phyloP scores from a whole-genome alignment of 1,139 yeast species.

The Diutina ranongensis region DNA sequence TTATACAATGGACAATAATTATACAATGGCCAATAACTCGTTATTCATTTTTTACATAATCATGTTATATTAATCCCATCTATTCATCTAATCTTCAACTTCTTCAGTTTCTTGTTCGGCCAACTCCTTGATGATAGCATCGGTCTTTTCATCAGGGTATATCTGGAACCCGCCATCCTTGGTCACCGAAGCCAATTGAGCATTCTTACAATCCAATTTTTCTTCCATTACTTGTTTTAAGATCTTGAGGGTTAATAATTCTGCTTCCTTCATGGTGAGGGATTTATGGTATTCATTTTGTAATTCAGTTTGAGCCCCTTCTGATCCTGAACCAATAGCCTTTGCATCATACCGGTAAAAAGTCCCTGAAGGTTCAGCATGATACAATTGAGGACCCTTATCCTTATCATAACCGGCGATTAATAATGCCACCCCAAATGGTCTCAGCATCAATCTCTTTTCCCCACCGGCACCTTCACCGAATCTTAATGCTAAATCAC shows the following conservation, averaged over 20 bases:
- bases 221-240: slow-evolving; percentile 99
- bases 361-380: slow-evolving; percentile 99
- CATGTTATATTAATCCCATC: too few species aligned
- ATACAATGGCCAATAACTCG: too few species aligned
- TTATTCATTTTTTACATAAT: too few species aligned
- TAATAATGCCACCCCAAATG: slow-evolving; percentile 95
- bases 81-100: neutral
- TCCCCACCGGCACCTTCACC: slow-evolving; percentile 99
- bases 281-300: slow-evolving; percentile 96
- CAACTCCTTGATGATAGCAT: slow-evolving; percentile 61
- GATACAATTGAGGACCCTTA: slow-evolving; percentile 91
- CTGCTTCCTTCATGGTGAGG: slow-evolving; percentile 89
- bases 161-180: slow-evolving; percentile 77
- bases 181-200: slow-evolving; percentile 91
- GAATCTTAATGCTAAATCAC: slow-evolving; percentile 92
- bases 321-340: slow-evolving; percentile 98
- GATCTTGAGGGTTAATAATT: slow-evolving; percentile 75
- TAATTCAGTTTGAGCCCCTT: slow-evolving; percentile 97
- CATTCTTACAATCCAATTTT: slow-evolving; percentile 88
- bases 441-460: slow-evolving; percentile 95
- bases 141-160: slow-evolving; percentile 76
- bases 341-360: slow-evolving; percentile 96
- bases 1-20: too few species aligned
- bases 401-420: slow-evolving; percentile 90
- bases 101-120: slow-evolving; percentile 52